Evolutionary conservation across 805 yeast species (phyloP).

Genomic region (Cyberlindnera nakhonratchasimensis): DNA sequence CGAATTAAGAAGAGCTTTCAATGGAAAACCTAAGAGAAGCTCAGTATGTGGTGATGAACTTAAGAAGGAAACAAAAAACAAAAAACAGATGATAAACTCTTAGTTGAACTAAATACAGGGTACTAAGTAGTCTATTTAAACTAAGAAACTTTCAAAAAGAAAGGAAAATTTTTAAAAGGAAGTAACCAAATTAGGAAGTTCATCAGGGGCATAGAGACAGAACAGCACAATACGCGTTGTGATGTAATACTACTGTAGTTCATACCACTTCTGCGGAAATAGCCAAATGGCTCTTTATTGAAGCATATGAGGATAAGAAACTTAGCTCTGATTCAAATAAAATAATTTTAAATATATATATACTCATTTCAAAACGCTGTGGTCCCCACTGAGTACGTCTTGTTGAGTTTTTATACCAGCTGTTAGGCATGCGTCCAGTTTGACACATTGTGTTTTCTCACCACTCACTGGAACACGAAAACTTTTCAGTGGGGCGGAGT

Average conservation of each 20-base stretch:
- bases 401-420: no score
- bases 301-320: not conserved
- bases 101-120: no score
- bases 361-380: no score
- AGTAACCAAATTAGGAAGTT: not conserved
- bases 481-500: not conserved
- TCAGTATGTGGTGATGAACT: no score
- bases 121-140: no score
- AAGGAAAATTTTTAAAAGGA: not conserved
- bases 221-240: not conserved
- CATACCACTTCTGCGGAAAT: not conserved
- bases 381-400: no score
- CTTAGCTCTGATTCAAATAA: not conserved
- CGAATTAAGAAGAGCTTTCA: not conserved
- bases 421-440: no score
- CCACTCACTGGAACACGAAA: not conserved
- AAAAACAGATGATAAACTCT: no score
- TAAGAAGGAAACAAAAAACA: no score
- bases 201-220: not conserved
- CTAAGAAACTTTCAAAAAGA: not conserved
- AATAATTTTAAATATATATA: no score
- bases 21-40: no score
- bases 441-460: not conserved
- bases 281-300: no score
- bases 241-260: slow-evolving; percentile 1